Conservation (phyloP, 2,329 filamentous ascomycete genomes). For the Fusarium ambrosium region DNA sequence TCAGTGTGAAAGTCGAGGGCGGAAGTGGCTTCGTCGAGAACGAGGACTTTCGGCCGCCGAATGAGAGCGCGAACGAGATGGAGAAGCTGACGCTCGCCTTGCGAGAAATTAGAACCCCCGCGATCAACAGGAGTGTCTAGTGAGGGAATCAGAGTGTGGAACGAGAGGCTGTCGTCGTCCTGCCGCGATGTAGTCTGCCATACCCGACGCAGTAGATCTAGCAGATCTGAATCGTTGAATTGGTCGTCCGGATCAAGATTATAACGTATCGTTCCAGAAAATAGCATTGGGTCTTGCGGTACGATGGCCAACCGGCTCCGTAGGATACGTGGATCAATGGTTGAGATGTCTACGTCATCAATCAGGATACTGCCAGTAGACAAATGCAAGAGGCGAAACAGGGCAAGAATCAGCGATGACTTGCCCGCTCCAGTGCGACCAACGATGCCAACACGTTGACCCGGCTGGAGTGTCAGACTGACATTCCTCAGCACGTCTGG, state of each 20-base stretch:
- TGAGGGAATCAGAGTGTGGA: background rate
- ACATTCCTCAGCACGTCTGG: background rate
- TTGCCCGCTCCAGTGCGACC: background rate
- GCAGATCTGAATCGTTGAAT: background rate
- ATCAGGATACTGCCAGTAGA: background rate
- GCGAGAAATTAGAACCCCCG: background rate
- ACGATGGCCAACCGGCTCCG: background rate
- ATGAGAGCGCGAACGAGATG: background rate
- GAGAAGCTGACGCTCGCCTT: background rate
- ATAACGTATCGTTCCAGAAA: background rate
- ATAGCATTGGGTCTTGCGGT: background rate
- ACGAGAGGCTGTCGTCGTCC: background rate
- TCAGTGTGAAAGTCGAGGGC: background rate
- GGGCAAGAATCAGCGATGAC: background rate
- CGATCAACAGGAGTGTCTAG: background rate
- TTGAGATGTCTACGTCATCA: background rate
- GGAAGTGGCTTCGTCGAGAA: background rate
- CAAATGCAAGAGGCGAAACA: background rate
- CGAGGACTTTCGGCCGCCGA: background rate
- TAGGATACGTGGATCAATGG: background rate
- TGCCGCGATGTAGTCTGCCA: background rate
- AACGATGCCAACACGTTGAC: background rate
- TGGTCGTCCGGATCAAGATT: background rate
- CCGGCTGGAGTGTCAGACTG: background rate
- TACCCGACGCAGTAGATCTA: background rate